Conservation (phyloP, 2,329 filamentous ascomycete genomes). For the Calonectria montana region DNA sequence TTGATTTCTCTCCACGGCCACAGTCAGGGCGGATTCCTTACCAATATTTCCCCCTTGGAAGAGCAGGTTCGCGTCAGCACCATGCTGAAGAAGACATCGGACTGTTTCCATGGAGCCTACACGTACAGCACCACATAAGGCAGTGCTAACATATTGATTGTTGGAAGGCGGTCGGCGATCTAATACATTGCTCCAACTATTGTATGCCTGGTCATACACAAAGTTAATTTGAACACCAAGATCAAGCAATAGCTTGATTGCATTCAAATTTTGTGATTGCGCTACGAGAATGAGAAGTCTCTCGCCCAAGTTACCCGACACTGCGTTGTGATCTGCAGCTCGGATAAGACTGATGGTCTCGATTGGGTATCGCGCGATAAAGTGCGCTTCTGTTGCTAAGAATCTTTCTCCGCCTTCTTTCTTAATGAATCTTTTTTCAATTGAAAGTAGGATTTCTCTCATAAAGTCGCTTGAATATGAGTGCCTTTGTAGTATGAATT, state of each 20-base stretch:
- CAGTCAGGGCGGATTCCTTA: background rate
- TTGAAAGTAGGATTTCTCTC: background rate
- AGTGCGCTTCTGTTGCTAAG: background rate
- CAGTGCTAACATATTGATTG: background rate
- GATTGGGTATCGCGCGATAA: background rate
- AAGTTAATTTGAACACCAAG: background rate
- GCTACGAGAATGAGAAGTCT: background rate
- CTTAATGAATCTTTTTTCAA: background rate
- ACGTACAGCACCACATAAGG: background rate
- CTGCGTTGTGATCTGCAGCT: background rate
- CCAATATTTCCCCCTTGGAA: fast-evolving
- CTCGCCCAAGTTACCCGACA: background rate
- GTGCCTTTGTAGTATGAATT: background rate
- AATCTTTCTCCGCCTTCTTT: background rate
- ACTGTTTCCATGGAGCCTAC: background rate
- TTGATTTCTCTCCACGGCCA: background rate
- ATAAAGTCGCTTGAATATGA: background rate
- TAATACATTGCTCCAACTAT: background rate
- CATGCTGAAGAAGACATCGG: background rate
- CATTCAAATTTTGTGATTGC: background rate
- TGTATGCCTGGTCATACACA: background rate
- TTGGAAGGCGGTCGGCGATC: background rate
- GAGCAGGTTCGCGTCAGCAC: background rate
- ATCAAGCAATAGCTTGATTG: background rate
- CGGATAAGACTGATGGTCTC: background rate